Evolutionary conservation across 1,284 basidiomycete species (phyloP), one percentile per base, ranked within the genome.

Genomic region (Boletus semigastroideus): DNA sequence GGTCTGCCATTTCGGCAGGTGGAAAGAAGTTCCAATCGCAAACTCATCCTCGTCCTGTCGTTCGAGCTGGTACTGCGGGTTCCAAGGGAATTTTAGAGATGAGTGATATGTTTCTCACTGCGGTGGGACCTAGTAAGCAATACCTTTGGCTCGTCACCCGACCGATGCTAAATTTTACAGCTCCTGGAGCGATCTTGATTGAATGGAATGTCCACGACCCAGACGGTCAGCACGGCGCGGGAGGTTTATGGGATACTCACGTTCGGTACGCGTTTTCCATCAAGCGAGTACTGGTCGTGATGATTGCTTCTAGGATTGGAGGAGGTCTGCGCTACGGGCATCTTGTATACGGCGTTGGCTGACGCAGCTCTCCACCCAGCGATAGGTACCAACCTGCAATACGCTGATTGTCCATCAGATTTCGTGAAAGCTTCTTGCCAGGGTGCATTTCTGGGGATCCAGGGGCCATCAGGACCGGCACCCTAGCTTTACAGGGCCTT

Each of bases 221-320:
- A 1, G 50, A 71, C 4, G 77, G 72, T 33, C 69, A 75, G 52
- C 76, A 80, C 59, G 83, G 75, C 17, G 75, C 73, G 0, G 77
- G 76, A n/a, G 82, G 79, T 13, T 73, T 78, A 52, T 84, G 82
- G 80, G 81, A 84, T 54, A 75, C 73, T 20, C 80, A 83, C 59
- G 61, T 64, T 20, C 53, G 59, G 57, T 63, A 62, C 57, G 56
- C 46, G 5, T 25, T 25, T 19, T 40, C 13, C 9, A 0, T 37
- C 11, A 36, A 47, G 20, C 42, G 25, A 25, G 7, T 6, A 25
- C 25, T 4, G 25, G 25, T 25, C 25, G 7, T 25, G 25, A 25
- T 5, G 25, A 6, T 25, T 25, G 25, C 25, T 25, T 25, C 25
- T 27, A 59, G 55, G 31, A 50, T 74, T 16, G 72, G 71, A 46